Evolutionary conservation across 2,329 filamentous ascomycete genomes (phyloP), one percentile per base, ranked within the genome.

Genomic region (Claviceps humidiphila): DNA sequence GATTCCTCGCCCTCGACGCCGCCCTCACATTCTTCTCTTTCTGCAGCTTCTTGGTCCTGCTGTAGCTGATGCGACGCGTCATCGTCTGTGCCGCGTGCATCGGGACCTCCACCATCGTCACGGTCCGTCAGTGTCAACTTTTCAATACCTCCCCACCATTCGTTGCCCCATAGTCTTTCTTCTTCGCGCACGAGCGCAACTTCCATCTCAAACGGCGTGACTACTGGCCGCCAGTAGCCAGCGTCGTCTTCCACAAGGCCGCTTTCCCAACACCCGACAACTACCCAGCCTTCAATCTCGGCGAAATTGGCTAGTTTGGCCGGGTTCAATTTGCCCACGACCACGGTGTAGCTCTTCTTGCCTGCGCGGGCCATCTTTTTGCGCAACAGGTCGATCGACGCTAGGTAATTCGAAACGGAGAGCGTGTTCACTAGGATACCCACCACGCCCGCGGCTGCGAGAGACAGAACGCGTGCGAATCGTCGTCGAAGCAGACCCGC

Each of bases 251-350:
- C 91, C 4, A 98, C 80, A 49, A 97, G 71, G 54, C 87, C 89
- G 66, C 90, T 95, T 70, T 98, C 93, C 93, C 93, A 98, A 68
- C 93, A 98, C 2, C 93, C 91, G 9, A 98, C 87, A 0, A 97
- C 89, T 0, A 97, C 89, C 93, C 93, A 98, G 16, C 89, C 91
- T 44, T 89, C 91, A 5, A 98, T 81, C 67, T 98, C 93, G 53
- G 85, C 81, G 69, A 98, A 98, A 68, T 98, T 98, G 48, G 93
- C 93, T 22, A 98, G 76, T 67, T 98, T 98, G 40, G 90, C 91
- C 0, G 90, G 84, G 63, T 97, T 98, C 26, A 98, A 75, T 66
- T 97, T 97, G 54, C 93, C 93, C 0, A 98, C 93, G 2, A 98
- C 93, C 47, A 98, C 88, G 1, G 91, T 88, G 66, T 98, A 98